Evolutionary conservation across 1,284 basidiomycete species (phyloP), one percentile per base, ranked within the genome.

Genomic region (Quambalaria eucalypti): DNA sequence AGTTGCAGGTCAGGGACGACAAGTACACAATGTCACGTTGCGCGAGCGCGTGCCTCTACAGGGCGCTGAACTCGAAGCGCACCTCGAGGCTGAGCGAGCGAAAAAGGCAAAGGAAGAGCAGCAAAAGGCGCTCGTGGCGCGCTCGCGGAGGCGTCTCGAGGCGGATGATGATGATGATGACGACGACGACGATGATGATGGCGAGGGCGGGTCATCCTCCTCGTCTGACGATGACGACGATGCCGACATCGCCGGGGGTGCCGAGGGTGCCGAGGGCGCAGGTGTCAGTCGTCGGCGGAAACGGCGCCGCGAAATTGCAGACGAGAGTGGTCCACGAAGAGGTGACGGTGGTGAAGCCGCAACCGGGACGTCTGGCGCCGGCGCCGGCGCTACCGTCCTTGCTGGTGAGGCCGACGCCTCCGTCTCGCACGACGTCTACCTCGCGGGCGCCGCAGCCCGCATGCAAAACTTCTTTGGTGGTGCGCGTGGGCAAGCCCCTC

Each of bases 401-500:
- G 50, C 36, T 30, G 52, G 55, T 23, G 42, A 46, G 21, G 52
- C 71, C 33, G 82, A n/a, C n/a, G n/a, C 53, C 38, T 65, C 23
- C 65, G 80, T 92, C 57, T 90, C 88, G 1, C 97, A 87, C 69
- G 93, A 98, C 76, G 95, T 98, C 65, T 98, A 90, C 76, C 81
- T 98, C 61, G 95, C 93, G 74, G 95, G 92, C 88, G 92, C 69
- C 85, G 69, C 90, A 33, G 85, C 85, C 47, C 86, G 87, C 61
- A 80, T 73, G 29, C 86, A 83, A 0, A 85, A 84, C 1, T 92
- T 91, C 77, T 90, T 90, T 80, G 88, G 88, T 19, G 51, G 61
- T 21, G 25, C 9, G 25, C 54, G 21, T 25, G 28, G 16, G 51
- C 31, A 9, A 28, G 29, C 31, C 12, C 28, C 31, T 21, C 5